Evolutionary conservation across 2,329 filamentous ascomycete species (phyloP), one percentile per base, ranked within the genome.

Genomic region (Cladobotryum protrusum): DNA sequence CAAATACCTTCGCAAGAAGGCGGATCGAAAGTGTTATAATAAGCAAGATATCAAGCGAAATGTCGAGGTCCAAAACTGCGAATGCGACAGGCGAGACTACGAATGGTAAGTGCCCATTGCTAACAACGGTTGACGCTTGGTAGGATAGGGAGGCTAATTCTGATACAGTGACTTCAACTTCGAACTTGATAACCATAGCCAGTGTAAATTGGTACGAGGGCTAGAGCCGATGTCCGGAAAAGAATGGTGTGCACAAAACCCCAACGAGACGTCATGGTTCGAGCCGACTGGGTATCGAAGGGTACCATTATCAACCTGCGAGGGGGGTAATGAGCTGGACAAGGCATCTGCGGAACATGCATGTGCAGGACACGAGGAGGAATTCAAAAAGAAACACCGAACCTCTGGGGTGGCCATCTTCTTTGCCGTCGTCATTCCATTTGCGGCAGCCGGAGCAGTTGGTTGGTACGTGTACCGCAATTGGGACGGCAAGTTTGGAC

Each of bases 401-500:
- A 79, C 82, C 7, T 83, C 85, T 13, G 88, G 83, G 19, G 74
- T 85, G 40, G 87, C 76, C 34, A 79, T 99, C 50, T 95, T 97
- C 78, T 86, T 97, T 57, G 88, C 89, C 45, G 82, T 97, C 47
- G 68, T 89, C 8, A 71, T 92, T 4, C 90, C 92, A 0, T 77
- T 97, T 52, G 76, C 70, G 1, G 72, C 83, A 1, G 92, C 93
- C 1, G 78, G 73, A 1, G 84, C 75, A 4, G 76, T 86, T 13
- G 93, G 93, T 36, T 96, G 87, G 74, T 96, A 83, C 69, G 85
- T 92, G 17, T 96, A 85, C 75, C 80, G 74, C 53, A 87, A 87
- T 68, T 96, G 89, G 88, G 84, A 83, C 59, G 83, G 83, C 67
- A 95, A 95, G 65, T 95, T 97, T 64, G 93, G 93, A 11, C 85